Percentiles rank a stretch among this genome's conserved stretches.
phyloP scores from a whole-genome alignment of 2,329 filamentous ascomycete species.

The Trichoderma arundinaceum region DNA sequence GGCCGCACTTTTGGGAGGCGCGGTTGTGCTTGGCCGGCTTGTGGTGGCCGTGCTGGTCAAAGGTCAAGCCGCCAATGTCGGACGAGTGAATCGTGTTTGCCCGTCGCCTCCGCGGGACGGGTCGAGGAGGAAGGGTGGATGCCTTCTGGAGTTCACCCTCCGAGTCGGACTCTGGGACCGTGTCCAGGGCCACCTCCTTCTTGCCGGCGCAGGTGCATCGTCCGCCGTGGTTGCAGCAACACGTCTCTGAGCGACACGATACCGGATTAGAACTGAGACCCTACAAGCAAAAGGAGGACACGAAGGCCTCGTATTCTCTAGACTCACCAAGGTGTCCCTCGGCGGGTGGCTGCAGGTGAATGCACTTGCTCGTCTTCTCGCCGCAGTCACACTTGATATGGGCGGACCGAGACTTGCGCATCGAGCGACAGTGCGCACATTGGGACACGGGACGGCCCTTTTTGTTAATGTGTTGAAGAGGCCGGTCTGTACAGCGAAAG shows the following conservation, averaged over 20 bases:
- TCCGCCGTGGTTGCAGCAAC: constrained; percentile 72
- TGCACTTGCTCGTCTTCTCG: constrained; percentile 80
- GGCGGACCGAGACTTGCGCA: constrained; percentile 93
- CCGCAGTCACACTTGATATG: constrained; percentile 98
- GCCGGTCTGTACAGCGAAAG: constrained; percentile 85
- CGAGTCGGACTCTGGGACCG: constrained; percentile 68
- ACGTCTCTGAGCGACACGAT: constrained; percentile 57
- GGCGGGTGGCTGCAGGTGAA: constrained; percentile 62
- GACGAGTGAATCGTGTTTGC: constrained; percentile 69
- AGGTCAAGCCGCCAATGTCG: constrained; percentile 61
- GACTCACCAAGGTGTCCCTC: constrained; percentile 65
- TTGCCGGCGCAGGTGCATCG: constrained; percentile 69
- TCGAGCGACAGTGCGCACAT: constrained; percentile 93
- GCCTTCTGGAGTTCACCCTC: constrained; percentile 51
- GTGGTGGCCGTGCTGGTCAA: constrained; percentile 69
- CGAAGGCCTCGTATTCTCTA: constrained; percentile 28
- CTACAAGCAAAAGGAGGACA: constrained; percentile 16
- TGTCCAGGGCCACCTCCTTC: constrained; percentile 65
- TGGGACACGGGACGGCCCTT: constrained; percentile 97
- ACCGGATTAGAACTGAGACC: constrained; percentile 30
- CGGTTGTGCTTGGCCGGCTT: constrained; percentile 67
- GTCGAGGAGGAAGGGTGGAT: constrained; percentile 48
- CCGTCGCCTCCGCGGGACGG: constrained; percentile 56
- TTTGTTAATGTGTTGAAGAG: constrained; percentile 92
- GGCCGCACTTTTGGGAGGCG: constrained; percentile 65